Conservation (phyloP, 2,329 filamentous ascomycete genomes). For the Curvularia spicifera region DNA sequence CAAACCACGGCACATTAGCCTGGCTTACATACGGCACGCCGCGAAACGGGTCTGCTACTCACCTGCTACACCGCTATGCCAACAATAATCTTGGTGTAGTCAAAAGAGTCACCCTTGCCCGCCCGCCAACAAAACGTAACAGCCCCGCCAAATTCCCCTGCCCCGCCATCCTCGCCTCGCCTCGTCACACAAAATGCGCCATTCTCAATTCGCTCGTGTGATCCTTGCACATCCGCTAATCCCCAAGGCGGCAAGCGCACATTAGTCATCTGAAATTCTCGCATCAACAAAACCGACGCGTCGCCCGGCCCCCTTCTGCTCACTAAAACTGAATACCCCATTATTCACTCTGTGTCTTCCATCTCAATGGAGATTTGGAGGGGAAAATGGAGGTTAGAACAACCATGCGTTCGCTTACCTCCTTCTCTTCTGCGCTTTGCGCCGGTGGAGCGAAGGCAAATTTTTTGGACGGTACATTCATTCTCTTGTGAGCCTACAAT, state of each 20-base stretch:
- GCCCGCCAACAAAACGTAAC: conserved; percentile 16
- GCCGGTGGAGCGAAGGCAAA: conserved; percentile 56
- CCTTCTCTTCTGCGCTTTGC: conserved; percentile 54
- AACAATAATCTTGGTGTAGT: conserved; percentile 1
- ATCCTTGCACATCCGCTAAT: neutral
- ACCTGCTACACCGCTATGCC: conserved; percentile 6
- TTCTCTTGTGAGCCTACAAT: conserved; percentile 19
- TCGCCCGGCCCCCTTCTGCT: conserved; percentile 30
- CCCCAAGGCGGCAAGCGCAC: conserved; percentile 17
- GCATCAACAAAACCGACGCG: conserved; percentile 19
- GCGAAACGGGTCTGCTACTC: neutral
- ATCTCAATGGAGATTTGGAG: conserved; percentile 66
- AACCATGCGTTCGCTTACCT: conserved; percentile 63
- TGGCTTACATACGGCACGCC: neutral
- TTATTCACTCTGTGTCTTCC: conserved; percentile 71
- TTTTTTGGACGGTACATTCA: conserved; percentile 52
- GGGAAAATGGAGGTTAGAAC: conserved; percentile 71
- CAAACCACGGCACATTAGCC: conserved; percentile 18
- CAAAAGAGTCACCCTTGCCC: conserved; percentile 22
- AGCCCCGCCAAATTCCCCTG: conserved; percentile 22
- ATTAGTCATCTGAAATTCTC: conserved; percentile 38
- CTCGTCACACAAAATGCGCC: conserved; percentile 21
- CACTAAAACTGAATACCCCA: conserved; percentile 53
- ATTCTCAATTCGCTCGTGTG: conserved; percentile 25
- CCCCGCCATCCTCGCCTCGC: conserved; percentile 24